phyloP scores from a whole-genome alignment of 2,329 filamentous ascomycete genomes.

The Didymosphaeria variabile region DNA sequence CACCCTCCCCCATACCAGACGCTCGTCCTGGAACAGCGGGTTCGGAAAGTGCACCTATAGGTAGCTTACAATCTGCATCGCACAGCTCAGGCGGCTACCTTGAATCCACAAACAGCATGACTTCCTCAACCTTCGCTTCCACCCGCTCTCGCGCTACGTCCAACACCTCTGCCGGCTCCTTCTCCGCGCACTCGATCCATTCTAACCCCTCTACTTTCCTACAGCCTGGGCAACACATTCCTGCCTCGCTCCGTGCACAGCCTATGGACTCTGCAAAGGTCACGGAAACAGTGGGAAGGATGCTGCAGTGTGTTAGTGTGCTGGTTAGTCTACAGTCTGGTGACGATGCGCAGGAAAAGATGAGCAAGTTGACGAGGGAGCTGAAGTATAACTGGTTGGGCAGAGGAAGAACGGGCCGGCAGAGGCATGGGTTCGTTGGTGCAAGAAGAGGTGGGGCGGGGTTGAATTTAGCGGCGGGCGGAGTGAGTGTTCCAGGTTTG shows the following conservation, averaged over 20 bases:
- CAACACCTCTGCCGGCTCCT: slow-evolving; percentile 72
- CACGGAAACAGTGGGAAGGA: slow-evolving; percentile 91
- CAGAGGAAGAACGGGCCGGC: slow-evolving; percentile 85
- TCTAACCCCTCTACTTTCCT: slow-evolving; percentile 41
- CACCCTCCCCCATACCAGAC: slow-evolving; percentile 38
- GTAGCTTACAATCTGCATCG: slow-evolving; percentile 74
- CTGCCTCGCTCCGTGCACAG: slow-evolving; percentile 34
- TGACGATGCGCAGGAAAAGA: slow-evolving; percentile 78
- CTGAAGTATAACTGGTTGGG: slow-evolving; percentile 98
- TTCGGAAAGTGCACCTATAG: slow-evolving; percentile 55
- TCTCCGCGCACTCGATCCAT: slow-evolving; percentile 50
- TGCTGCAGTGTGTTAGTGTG: slow-evolving; percentile 96
- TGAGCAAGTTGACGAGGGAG: slow-evolving; percentile 84
- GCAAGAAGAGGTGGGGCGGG: slow-evolving; percentile 55
- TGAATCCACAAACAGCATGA: slow-evolving; percentile 68
- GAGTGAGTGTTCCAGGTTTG: slow-evolving; percentile 10
- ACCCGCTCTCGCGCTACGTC: slow-evolving; percentile 80
- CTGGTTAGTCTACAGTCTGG: slow-evolving; percentile 77
- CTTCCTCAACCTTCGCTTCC: slow-evolving; percentile 57
- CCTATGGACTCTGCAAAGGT: slow-evolving; percentile 72
- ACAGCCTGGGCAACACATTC: slow-evolving; percentile 29
- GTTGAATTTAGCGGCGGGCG: slow-evolving; percentile 16
- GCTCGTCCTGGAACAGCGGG: slow-evolving; percentile 44
- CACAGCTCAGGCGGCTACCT: slow-evolving; percentile 80
- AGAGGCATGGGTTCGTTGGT: slow-evolving; percentile 89